Percentiles rank a stretch among this genome's conserved stretches.
These are phyloP conservation scores for Sporothrix euskadiensis DNA, from an alignment of 2,329 filamentous ascomycete species.

Conservation along the genomic window DNA sequence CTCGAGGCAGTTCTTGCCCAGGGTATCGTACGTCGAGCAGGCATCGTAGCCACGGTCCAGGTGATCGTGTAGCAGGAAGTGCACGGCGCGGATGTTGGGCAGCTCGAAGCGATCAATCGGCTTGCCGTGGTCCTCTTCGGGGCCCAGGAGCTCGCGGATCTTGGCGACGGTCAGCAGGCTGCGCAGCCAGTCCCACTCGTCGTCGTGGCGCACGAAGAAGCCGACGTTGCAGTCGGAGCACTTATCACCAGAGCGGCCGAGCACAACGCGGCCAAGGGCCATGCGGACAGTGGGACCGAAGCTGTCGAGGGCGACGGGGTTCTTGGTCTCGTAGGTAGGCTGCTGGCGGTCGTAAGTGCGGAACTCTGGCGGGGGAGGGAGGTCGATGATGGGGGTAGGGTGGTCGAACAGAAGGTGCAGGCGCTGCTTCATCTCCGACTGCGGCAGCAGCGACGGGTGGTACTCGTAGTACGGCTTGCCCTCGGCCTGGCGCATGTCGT, in stretches of 20 bases:
- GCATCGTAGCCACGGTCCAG: slow-evolving; percentile 48
- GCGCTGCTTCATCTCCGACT: slow-evolving; percentile 35
- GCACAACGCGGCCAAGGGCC: slow-evolving; percentile 41
- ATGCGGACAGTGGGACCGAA: slow-evolving; percentile 35
- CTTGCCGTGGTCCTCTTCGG: slow-evolving; percentile 33
- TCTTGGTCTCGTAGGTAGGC: slow-evolving; percentile 33
- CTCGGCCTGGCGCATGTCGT: slow-evolving; percentile 36
- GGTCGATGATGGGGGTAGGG: slow-evolving; percentile 33
- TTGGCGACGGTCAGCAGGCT: slow-evolving; percentile 39
- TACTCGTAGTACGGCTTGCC: slow-evolving; percentile 37
- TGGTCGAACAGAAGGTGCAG: slow-evolving; percentile 34
- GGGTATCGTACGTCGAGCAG: slow-evolving; percentile 46
- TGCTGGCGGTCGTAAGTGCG: slow-evolving; percentile 33
- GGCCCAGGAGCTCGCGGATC: slow-evolving; percentile 33
- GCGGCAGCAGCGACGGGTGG: slow-evolving; percentile 35
- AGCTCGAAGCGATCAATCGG: slow-evolving; percentile 32
- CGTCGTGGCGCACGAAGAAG: slow-evolving; percentile 43
- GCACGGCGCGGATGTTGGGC: slow-evolving; percentile 34
- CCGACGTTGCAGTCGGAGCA: slow-evolving; percentile 44
- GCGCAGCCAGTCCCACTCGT: slow-evolving; percentile 46
- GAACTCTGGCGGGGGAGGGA: slow-evolving; percentile 33
- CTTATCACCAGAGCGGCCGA: slow-evolving; percentile 45
- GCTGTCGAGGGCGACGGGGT: slow-evolving; percentile 31
- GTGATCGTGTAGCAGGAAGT: slow-evolving; percentile 49
- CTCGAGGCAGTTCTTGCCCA: slow-evolving; percentile 50